Conservation (phyloP, 2,329 filamentous ascomycete species). For the Arthrobotrys iridis region DNA sequence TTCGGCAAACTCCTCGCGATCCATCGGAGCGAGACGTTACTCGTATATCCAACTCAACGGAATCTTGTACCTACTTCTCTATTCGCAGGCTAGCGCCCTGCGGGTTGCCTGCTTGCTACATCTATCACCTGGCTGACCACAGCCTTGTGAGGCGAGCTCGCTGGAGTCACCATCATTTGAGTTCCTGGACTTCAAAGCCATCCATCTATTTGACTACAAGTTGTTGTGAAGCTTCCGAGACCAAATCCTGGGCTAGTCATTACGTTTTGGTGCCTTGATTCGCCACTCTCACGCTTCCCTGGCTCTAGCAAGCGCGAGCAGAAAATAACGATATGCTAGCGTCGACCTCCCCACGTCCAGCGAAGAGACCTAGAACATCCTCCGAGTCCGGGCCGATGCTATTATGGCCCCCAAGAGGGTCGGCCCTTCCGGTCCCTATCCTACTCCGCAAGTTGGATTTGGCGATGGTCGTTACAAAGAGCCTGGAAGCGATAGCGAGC, state of each 20-base stretch:
- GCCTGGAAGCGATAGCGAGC: constrained; percentile 35
- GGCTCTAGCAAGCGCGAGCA: not conserved
- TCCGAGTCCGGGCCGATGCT: constrained; percentile 30
- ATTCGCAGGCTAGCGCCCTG: not conserved
- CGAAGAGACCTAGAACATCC: constrained; percentile 44
- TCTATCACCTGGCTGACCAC: not conserved
- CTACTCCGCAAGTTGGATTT: constrained; percentile 40
- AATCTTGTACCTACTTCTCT: not conserved
- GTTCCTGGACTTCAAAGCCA: not conserved
- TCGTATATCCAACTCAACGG: constrained; percentile 5
- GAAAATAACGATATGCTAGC: constrained; percentile 24
- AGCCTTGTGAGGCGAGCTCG: constrained; percentile 1
- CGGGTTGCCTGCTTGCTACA: not conserved
- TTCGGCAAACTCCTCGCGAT: constrained; percentile 10
- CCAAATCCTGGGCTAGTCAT: constrained; percentile 9
- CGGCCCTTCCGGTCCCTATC: constrained; percentile 10
- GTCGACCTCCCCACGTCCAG: constrained; percentile 25
- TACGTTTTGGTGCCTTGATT: not conserved
- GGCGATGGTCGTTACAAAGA: constrained; percentile 18
- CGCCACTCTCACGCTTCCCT: not conserved
- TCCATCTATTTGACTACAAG: not conserved
- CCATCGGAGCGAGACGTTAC: constrained; percentile 1
- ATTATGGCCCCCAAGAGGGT: not conserved
- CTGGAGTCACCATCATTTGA: not conserved
- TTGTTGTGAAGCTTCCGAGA: constrained; percentile 8